Conservation (phyloP, 805 yeast genomes). For the Zygosaccharomyces lentus region DNA sequence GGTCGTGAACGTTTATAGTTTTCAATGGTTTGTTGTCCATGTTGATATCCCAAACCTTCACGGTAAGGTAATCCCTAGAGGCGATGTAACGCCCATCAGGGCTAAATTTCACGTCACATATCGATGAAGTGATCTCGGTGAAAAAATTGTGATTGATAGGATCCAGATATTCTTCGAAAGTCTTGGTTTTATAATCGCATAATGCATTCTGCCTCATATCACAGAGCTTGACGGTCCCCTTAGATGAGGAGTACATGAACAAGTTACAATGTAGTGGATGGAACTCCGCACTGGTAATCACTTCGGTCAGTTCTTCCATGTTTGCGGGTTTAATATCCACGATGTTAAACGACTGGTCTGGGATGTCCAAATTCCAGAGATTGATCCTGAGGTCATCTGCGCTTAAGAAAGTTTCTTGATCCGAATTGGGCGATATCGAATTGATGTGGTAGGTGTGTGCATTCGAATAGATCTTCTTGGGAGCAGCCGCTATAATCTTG, state of each 20-base stretch:
- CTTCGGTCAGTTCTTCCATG: conserved; percentile 99
- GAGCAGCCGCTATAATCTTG: conserved; percentile 90
- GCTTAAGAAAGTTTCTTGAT: conserved; percentile 89
- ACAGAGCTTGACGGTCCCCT: conserved; percentile 90
- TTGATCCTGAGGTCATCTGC: conserved; percentile 94
- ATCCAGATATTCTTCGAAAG: conserved; percentile 89
- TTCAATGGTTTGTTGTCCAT: conserved; percentile 95
- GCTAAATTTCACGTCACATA: conserved; percentile 89
- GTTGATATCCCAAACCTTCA: conserved; percentile 95
- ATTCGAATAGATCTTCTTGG: conserved; percentile 84
- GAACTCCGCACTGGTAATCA: conserved; percentile 92
- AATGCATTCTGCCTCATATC: conserved; percentile 96
- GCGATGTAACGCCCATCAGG: conserved; percentile 91
- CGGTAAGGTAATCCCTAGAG: conserved; percentile 95
- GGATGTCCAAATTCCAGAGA: conserved; percentile 89
- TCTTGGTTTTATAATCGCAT: conserved; percentile 83
- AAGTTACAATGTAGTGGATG: conserved; percentile 90
- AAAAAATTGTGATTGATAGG: conserved; percentile 92
- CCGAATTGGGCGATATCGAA: conserved; percentile 89
- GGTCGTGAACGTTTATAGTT: conserved; percentile 94
- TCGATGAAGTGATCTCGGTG: conserved; percentile 93
- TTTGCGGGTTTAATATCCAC: conserved; percentile 97
- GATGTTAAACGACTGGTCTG: conserved; percentile 93
- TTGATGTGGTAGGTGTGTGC: conserved; percentile 98
- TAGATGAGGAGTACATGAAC: conserved; percentile 92